phyloP scores from a whole-genome alignment of 208 protist genomes.

The Angomonas ambiguus region DNA sequence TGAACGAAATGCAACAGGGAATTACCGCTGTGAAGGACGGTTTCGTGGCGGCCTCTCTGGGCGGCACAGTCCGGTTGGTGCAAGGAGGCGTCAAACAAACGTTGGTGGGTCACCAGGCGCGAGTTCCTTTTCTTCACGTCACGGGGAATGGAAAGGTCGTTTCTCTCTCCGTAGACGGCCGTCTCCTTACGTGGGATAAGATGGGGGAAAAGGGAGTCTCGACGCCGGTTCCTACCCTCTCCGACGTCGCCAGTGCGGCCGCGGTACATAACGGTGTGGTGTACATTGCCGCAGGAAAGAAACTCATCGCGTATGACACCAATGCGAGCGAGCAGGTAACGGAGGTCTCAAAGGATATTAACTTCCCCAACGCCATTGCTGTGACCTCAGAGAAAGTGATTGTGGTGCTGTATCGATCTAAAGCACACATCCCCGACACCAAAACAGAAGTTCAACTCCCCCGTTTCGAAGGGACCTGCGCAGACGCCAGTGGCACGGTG shows the following conservation, averaged over 20 bases:
- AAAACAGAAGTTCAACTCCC: neutral
- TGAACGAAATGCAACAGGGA: conserved; percentile 42
- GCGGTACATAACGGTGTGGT: conserved; percentile 12
- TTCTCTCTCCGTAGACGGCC: conserved; percentile 33
- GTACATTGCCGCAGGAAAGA: conserved; percentile 22
- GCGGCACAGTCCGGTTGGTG: conserved; percentile 27
- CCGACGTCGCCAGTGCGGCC: conserved; percentile 16
- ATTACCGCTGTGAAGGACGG: conserved; percentile 23
- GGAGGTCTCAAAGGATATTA: conserved; percentile 8
- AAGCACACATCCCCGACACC: neutral
- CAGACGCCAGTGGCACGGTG: conserved; percentile 11
- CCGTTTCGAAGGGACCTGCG: conserved; percentile 13
- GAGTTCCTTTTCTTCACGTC: conserved; percentile 25
- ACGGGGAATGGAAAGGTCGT: conserved; percentile 13
- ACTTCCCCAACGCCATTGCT: conserved; percentile 17
- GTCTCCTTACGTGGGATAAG: conserved; percentile 16
- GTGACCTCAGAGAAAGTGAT: neutral
- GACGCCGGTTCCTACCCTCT: neutral
- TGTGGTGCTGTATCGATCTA: neutral
- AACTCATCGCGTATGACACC: conserved; percentile 14
- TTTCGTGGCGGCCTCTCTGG: conserved; percentile 24
- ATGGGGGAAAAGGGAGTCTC: neutral
- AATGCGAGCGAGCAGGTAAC: conserved; percentile 8
- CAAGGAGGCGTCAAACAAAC: conserved; percentile 11
- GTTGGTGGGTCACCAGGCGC: conserved; percentile 28